Conservation (phyloP, 2,329 filamentous ascomycete genomes). For the Fusarium agapanthi region DNA sequence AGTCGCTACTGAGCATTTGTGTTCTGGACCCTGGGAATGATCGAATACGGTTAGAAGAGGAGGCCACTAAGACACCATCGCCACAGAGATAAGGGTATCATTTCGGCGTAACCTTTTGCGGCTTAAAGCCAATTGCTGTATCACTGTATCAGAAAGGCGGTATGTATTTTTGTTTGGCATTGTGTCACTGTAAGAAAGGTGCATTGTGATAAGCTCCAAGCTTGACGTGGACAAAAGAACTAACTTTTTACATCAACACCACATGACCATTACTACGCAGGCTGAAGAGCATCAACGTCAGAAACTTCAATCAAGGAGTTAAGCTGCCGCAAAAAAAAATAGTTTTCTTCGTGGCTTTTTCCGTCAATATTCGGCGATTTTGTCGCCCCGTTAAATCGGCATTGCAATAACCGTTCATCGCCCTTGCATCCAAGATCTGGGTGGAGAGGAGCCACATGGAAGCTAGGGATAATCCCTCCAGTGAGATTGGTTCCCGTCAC, state of each 20-base stretch:
- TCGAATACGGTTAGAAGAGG: conserved; percentile 34
- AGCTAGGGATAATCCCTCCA: conserved; percentile 14
- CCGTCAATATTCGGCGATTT: background rate
- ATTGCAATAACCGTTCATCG: conserved; percentile 11
- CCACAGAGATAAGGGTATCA: conserved; percentile 20
- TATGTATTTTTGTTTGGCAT: background rate
- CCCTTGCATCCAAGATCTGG: conserved; percentile 12
- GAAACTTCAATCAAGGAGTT: background rate
- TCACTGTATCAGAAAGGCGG: conserved; percentile 6
- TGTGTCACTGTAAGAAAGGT: background rate
- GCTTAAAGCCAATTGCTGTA: conserved; percentile 20
- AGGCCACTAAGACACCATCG: conserved; percentile 30
- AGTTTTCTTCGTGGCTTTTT: background rate
- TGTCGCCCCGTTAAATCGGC: conserved; percentile 11
- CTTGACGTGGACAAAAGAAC: no score
- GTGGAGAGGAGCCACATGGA: conserved; percentile 7
- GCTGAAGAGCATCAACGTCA: no score
- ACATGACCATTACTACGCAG: no score
- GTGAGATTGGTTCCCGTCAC: conserved; percentile 11
- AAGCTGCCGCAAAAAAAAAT: background rate
- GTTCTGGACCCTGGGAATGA: conserved; percentile 23
- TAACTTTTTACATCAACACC: background rate
- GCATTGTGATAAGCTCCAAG: background rate
- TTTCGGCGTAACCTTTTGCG: conserved; percentile 35
- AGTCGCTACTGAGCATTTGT: conserved; percentile 5